Conservation (phyloP, 2,329 filamentous ascomycete species). For the Didymellaceae sp. region DNA sequence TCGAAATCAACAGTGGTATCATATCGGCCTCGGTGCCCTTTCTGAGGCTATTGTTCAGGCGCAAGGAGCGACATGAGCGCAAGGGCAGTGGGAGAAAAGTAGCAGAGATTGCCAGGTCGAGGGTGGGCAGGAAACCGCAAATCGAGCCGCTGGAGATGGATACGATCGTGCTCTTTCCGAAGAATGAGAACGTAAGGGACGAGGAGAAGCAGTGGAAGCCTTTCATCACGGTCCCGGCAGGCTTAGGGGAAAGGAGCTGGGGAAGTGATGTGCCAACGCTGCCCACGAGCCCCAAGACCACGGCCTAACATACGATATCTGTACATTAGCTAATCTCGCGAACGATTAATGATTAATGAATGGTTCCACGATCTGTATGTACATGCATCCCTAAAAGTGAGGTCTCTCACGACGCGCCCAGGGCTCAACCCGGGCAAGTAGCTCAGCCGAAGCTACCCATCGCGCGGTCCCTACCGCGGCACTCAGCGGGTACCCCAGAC, state of each 20-base stretch:
- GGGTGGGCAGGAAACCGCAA: slow-evolving; percentile 19
- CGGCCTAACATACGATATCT: neutral
- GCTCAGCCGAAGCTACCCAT: slow-evolving; percentile 14
- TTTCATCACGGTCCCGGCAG: slow-evolving; percentile 45
- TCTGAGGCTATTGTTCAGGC: slow-evolving; percentile 51
- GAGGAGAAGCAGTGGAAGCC: slow-evolving; percentile 35
- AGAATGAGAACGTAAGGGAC: slow-evolving; percentile 10
- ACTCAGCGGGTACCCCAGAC: neutral
- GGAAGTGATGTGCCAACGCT: slow-evolving; percentile 25
- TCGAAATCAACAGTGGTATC: slow-evolving; percentile 57
- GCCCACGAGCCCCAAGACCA: slow-evolving; percentile 13
- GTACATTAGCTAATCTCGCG: neutral
- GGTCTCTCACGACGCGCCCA: too few species aligned
- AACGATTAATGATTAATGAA: neutral
- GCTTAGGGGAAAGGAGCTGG: slow-evolving; percentile 33
- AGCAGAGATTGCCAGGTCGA: slow-evolving; percentile 23
- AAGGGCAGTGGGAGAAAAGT: slow-evolving; percentile 12
- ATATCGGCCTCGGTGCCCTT: slow-evolving; percentile 55
- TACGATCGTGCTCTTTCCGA: slow-evolving; percentile 27
- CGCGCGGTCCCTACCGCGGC: neutral
- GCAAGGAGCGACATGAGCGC: slow-evolving; percentile 24
- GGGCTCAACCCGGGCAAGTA: neutral
- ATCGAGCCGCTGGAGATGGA: slow-evolving; percentile 29
- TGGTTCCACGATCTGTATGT: neutral
- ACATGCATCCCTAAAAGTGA: too few species aligned